A percentile compares a stretch with the other conserved stretches of the same genome.
These are phyloP conservation scores for Wallacemonas collosoma DNA, from an alignment of 208 protist genomes.

Conservation along the genomic window DNA sequence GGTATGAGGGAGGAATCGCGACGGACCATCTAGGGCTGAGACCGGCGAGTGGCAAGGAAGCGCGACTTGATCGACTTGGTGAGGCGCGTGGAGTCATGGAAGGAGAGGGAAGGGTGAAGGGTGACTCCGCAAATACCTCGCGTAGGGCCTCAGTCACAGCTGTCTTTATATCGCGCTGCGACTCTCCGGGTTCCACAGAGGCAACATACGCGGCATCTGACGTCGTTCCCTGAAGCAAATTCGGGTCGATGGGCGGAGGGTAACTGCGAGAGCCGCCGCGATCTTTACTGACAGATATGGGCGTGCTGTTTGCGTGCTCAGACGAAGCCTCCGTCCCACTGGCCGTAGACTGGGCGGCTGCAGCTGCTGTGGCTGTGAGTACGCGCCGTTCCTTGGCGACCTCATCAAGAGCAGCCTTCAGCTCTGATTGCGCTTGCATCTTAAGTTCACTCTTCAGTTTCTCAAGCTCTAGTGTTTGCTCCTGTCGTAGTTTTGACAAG, in stretches of 20 bases:
- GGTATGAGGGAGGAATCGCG: constrained; percentile 31
- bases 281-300: constrained; percentile 4
- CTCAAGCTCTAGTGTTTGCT: constrained; percentile 44
- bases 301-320: constrained; percentile 15
- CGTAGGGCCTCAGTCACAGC: constrained; percentile 68
- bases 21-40: neutral
- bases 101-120: constrained; percentile 57
- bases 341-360: constrained; percentile 23
- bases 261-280: constrained; percentile 1
- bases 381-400: constrained; percentile 36
- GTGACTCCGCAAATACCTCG: constrained; percentile 62
- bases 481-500: constrained; percentile 27
- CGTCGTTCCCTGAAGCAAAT: constrained; percentile 1
- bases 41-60: neutral
- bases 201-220: neutral
- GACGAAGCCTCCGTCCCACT: constrained; percentile 34
- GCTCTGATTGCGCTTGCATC: constrained; percentile 49
- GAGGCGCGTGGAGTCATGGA: constrained; percentile 13
- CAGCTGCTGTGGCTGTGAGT: constrained; percentile 18
- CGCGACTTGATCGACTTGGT: neutral
- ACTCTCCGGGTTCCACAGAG: neutral
- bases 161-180: constrained; percentile 52
- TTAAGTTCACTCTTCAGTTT: constrained; percentile 46
- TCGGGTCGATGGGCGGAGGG: constrained; percentile 29
- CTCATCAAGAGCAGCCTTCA: constrained; percentile 51